These are phyloP conservation scores for Mycena crocata DNA, from an alignment of 768 basidiomycete species.

Conservation along the genomic window DNA sequence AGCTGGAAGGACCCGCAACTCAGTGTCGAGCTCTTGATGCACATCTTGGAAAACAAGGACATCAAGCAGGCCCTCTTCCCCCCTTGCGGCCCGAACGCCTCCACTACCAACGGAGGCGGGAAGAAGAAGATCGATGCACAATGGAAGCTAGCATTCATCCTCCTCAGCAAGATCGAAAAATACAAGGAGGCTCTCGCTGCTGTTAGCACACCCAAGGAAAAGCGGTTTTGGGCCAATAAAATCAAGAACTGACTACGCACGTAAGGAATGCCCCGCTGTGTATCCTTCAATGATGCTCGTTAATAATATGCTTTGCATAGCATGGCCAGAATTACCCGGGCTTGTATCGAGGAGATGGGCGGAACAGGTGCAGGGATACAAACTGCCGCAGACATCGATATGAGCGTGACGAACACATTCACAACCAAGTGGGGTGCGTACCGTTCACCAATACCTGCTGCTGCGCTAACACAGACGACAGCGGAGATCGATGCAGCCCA, in stretches of 20 bases:
- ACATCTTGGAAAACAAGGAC: not conserved
- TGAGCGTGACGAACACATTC: not conserved
- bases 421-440: slow-evolving; percentile 7
- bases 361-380: not conserved
- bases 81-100: slow-evolving; percentile 1
- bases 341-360: not conserved
- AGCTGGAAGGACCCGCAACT: slow-evolving; percentile 5
- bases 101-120: slow-evolving; percentile 5
- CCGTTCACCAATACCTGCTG: not conserved
- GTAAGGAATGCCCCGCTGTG: not conserved
- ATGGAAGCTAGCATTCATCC: not conserved
- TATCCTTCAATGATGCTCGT: no score
- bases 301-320: not conserved
- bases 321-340: not conserved
- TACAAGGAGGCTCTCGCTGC: not conserved
- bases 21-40: not conserved
- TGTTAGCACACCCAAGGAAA: not conserved
- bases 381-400: not conserved
- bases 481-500: no score
- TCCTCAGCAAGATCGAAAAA: not conserved
- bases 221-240: not conserved
- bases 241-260: slow-evolving; percentile 7
- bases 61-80: slow-evolving; percentile 3
- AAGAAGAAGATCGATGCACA: slow-evolving; percentile 1
- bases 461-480: not conserved